A percentile compares a stretch with the other conserved stretches of the same genome.
Conservation (phyloP, 148 eudicot species). For the Hydrangea macrophylla region DNA sequence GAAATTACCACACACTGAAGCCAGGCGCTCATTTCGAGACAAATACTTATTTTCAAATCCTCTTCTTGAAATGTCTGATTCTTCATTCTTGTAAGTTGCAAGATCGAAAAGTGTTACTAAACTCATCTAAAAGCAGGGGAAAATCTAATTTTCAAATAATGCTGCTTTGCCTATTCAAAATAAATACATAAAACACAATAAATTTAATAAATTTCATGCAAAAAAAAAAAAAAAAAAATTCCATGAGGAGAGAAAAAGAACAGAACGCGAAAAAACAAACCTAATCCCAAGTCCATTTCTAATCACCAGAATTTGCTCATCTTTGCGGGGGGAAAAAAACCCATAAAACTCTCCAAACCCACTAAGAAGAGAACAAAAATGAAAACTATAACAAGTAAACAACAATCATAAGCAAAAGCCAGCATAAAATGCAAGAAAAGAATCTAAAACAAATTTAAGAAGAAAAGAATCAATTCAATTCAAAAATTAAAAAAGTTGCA, state of each 20-base stretch:
- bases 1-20: neutral
- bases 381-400: neutral
- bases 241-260: neutral
- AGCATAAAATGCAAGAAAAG: conserved; percentile 18
- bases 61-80: neutral
- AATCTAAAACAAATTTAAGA: conserved; percentile 18
- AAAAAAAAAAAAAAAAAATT: neutral
- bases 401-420: neutral
- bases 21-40: neutral
- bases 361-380: neutral
- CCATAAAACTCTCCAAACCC: neutral
- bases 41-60: neutral
- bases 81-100: neutral
- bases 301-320: neutral
- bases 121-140: neutral
- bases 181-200: neutral
- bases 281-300: conserved; percentile 23
- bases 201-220: neutral
- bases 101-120: neutral
- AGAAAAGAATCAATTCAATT: conserved; percentile 1
- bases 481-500: neutral
- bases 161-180: neutral
- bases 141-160: neutral
- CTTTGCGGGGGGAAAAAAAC: neutral
- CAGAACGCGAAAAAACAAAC: neutral